Evolutionary conservation across 305 asterid genomes (phyloP).

Genomic region (Fraxinus greggii): DNA sequence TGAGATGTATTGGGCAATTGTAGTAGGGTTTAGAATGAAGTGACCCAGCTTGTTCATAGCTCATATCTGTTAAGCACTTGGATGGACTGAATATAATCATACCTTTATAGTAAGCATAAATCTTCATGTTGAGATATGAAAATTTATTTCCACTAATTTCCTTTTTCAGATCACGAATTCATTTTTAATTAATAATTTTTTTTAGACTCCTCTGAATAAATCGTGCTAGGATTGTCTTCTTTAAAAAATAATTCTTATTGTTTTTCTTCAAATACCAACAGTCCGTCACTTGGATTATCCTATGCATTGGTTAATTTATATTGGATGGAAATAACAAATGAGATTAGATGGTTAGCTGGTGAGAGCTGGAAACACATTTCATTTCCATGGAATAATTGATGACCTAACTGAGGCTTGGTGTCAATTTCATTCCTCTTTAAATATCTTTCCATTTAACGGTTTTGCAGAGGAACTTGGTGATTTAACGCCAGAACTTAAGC

Average conservation of each 20-base stretch:
- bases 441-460: slow-evolving; percentile 1
- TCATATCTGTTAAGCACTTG: not conserved
- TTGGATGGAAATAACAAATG: not conserved
- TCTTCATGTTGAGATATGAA: not conserved
- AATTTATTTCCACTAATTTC: not conserved
- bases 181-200: not conserved
- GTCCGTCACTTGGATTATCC: not conserved
- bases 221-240: not conserved
- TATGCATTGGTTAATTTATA: not conserved
- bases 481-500: slow-evolving; percentile 80
- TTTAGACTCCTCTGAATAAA: not conserved
- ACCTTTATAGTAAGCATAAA: not conserved
- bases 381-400: not conserved
- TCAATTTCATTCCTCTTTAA: not conserved
- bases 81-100: not conserved
- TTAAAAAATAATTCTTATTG: not conserved
- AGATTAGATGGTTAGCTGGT: not conserved
- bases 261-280: not conserved
- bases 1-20: not conserved
- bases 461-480: slow-evolving; percentile 90
- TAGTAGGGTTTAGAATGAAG: not conserved
- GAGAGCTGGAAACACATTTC: not conserved
- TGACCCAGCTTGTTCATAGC: not conserved
- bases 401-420: not conserved
- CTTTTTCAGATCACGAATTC: not conserved